phyloP scores from a whole-genome alignment of 305 asterid genomes.

The Solanum chacoense region DNA sequence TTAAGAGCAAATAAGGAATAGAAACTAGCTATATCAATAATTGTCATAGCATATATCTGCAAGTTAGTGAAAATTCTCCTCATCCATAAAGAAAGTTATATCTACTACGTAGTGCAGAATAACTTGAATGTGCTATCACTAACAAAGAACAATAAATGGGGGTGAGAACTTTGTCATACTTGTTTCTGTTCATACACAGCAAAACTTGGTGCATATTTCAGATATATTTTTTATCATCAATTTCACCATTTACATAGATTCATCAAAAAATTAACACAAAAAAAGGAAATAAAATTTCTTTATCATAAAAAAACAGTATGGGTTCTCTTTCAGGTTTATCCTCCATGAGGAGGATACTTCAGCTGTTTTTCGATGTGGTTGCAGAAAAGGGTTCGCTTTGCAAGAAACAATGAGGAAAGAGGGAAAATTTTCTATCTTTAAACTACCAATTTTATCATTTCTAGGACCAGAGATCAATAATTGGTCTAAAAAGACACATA shows the following conservation, averaged over 20 bases:
- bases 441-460: background rate
- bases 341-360: background rate
- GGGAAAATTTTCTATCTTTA: background rate
- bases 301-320: background rate
- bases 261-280: background rate
- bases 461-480: background rate
- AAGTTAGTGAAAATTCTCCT: background rate
- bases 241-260: background rate
- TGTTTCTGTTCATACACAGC: background rate
- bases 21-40: background rate
- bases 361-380: background rate
- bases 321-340: background rate
- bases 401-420: background rate
- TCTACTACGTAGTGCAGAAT: background rate
- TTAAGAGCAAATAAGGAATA: background rate
- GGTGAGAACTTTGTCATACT: background rate
- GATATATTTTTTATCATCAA: background rate
- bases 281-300: background rate
- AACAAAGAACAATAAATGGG: background rate
- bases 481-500: too few relatives aligned
- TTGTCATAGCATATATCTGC: background rate
- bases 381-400: background rate
- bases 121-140: background rate
- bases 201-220: background rate
- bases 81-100: background rate